Percentiles rank a stretch among this genome's conserved stretches.
Evolutionary conservation across 371 early-diverging fungal genomes (phyloP).

Genomic region (Haplosporangium sp.): DNA sequence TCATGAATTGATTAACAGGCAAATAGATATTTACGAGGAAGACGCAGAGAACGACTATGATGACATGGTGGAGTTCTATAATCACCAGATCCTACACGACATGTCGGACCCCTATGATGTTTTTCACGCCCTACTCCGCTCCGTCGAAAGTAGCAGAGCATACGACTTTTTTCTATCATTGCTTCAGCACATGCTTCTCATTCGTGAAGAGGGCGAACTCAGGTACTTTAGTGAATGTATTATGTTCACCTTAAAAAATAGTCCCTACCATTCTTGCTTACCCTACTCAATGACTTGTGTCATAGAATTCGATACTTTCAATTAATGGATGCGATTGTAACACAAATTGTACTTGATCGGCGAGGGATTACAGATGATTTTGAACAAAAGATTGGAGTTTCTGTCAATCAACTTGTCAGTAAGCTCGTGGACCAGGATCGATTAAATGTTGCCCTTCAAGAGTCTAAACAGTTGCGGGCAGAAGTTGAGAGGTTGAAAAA

Average conservation of each 20-base stretch:
- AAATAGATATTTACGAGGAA: slow-evolving; percentile 80
- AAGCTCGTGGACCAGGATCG: slow-evolving; percentile 88
- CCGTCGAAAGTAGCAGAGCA: slow-evolving; percentile 81
- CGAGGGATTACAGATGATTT: slow-evolving; percentile 76
- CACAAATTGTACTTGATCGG: slow-evolving; percentile 86
- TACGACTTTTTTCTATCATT: slow-evolving; percentile 84
- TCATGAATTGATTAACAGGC: slow-evolving; percentile 76
- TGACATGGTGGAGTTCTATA: slow-evolving; percentile 82
- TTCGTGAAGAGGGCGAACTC: slow-evolving; percentile 74
- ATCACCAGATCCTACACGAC: slow-evolving; percentile 79
- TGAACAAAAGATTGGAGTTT: slow-evolving; percentile 65
- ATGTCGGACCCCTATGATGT: slow-evolving; percentile 87
- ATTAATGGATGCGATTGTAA: slow-evolving; percentile 80
- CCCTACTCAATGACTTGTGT: not conserved
- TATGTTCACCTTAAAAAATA: not conserved
- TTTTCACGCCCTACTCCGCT: slow-evolving; percentile 76
- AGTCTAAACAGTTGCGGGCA: slow-evolving; percentile 73
- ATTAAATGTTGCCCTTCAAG: slow-evolving; percentile 72
- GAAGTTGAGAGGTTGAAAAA: slow-evolving; percentile 34
- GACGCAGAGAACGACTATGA: slow-evolving; percentile 83
- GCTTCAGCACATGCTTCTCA: slow-evolving; percentile 80
- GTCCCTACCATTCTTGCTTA: not conserved
- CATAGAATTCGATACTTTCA: slow-evolving; percentile 81
- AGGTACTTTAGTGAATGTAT: slow-evolving; percentile 43
- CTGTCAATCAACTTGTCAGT: slow-evolving; percentile 78